A percentile compares a stretch with the other conserved stretches of the same genome.
These are phyloP conservation scores for Grosmannia clavigera DNA, from an alignment of 2,329 filamentous ascomycete species.

Conservation along the genomic window DNA sequence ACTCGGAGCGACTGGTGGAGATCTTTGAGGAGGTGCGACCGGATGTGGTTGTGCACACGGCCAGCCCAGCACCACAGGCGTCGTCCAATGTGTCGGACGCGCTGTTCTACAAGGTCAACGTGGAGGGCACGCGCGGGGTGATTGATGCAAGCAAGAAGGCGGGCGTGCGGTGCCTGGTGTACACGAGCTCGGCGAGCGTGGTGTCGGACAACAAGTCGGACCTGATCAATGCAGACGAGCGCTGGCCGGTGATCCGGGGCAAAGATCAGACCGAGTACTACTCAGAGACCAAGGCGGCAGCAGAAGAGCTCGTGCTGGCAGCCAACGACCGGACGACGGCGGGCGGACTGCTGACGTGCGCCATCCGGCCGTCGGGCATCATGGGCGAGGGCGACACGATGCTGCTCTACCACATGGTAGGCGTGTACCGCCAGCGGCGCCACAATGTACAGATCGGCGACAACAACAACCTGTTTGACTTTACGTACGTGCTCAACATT, in stretches of 20 bases:
- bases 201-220: slow-evolving; percentile 71
- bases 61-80: slow-evolving; percentile 53
- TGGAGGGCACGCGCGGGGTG: slow-evolving; percentile 70
- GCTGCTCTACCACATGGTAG: slow-evolving; percentile 59
- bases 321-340: slow-evolving; percentile 41
- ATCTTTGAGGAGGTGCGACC: slow-evolving; percentile 58
- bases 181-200: slow-evolving; percentile 81
- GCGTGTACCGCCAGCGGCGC: slow-evolving; percentile 54
- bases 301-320: slow-evolving; percentile 67
- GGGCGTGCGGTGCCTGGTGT: slow-evolving; percentile 72
- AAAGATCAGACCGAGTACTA: slow-evolving; percentile 68
- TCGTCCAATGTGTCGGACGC: slow-evolving; percentile 40
- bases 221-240: slow-evolving; percentile 74
- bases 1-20: slow-evolving; percentile 43
- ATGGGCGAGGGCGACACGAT: slow-evolving; percentile 83
- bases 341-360: slow-evolving; percentile 56
- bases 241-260: slow-evolving; percentile 63
- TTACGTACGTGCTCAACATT: slow-evolving; percentile 52
- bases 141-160: slow-evolving; percentile 58
- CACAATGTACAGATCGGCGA: slow-evolving; percentile 71
- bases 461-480: slow-evolving; percentile 51
- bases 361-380: slow-evolving; percentile 78
- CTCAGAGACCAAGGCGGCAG: slow-evolving; percentile 79
- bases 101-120: slow-evolving; percentile 71
- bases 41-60: slow-evolving; percentile 83